phyloP scores from a whole-genome alignment of 805 yeast species.

The Kregervanrija fluxuum region DNA sequence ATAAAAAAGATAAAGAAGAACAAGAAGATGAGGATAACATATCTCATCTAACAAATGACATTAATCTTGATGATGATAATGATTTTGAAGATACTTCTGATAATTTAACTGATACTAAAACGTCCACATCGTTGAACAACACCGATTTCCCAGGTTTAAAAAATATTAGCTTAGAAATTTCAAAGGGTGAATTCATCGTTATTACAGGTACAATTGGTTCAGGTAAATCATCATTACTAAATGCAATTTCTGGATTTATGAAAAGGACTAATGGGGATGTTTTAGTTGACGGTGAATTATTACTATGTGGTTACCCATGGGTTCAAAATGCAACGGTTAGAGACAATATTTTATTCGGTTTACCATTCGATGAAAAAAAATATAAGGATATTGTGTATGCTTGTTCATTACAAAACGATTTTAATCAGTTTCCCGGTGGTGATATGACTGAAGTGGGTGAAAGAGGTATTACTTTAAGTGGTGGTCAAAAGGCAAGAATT shows the following conservation, averaged over 20 bases:
- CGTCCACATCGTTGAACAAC: neutral
- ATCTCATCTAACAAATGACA: neutral
- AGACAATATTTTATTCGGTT: slow-evolving; percentile 69
- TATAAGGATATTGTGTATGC: slow-evolving; percentile 52
- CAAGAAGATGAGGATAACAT: neutral
- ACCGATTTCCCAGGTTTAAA: slow-evolving; percentile 37
- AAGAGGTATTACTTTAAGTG: slow-evolving; percentile 79
- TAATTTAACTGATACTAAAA: neutral
- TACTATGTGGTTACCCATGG: slow-evolving; percentile 68
- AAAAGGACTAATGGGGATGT: slow-evolving; percentile 44
- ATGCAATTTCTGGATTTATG: slow-evolving; percentile 71
- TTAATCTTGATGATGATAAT: neutral
- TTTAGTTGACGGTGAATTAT: slow-evolving; percentile 42
- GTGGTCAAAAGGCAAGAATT: slow-evolving; percentile 81
- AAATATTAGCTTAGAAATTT: slow-evolving; percentile 45
- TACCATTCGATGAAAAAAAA: slow-evolving; percentile 38
- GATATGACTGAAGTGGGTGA: slow-evolving; percentile 80
- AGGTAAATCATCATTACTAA: slow-evolving; percentile 69
- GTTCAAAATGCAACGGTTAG: slow-evolving; percentile 72
- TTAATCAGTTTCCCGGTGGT: slow-evolving; percentile 63
- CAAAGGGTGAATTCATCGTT: slow-evolving; percentile 64
- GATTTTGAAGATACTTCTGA: neutral
- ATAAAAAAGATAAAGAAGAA: neutral
- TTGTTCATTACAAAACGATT: slow-evolving; percentile 62
- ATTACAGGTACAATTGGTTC: slow-evolving; percentile 62